Evolutionary conservation across 202 grass and related monocot genomes (phyloP).

Genomic region (Digitaria exilis): DNA sequence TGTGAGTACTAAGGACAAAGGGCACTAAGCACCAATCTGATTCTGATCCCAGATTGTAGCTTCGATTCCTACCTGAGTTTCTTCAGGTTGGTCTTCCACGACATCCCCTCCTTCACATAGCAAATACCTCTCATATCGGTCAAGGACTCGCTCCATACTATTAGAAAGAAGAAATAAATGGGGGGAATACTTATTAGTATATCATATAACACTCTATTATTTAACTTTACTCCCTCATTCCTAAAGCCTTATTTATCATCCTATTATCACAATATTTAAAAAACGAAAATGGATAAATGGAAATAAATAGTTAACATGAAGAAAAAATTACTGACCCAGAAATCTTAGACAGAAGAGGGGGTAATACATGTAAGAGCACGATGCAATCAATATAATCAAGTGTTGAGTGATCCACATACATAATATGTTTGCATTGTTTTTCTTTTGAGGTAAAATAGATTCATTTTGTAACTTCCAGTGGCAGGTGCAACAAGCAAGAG

Average conservation of each 20-base stretch:
- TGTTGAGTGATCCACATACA: not conserved
- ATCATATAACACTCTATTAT: not conserved
- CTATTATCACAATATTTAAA: not conserved
- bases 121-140: constrained; percentile 41
- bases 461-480: not conserved
- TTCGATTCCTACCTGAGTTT: constrained; percentile 31
- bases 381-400: not conserved
- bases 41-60: not conserved
- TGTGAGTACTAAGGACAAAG: not conserved
- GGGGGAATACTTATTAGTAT: not conserved
- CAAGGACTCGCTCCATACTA: constrained; percentile 55
- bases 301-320: not conserved
- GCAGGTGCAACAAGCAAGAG: not conserved
- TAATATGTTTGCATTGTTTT: not conserved
- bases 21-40: too few relatives aligned
- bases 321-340: not conserved
- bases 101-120: constrained; percentile 7
- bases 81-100: constrained; percentile 20
- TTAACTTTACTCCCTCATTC: not conserved
- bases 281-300: too few relatives aligned
- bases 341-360: not conserved
- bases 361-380: not conserved
- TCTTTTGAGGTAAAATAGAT: not conserved
- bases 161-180: not conserved
- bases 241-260: not conserved